Conservation (phyloP, 2,329 filamentous ascomycete species). For the Diaporthe sp. region DNA sequence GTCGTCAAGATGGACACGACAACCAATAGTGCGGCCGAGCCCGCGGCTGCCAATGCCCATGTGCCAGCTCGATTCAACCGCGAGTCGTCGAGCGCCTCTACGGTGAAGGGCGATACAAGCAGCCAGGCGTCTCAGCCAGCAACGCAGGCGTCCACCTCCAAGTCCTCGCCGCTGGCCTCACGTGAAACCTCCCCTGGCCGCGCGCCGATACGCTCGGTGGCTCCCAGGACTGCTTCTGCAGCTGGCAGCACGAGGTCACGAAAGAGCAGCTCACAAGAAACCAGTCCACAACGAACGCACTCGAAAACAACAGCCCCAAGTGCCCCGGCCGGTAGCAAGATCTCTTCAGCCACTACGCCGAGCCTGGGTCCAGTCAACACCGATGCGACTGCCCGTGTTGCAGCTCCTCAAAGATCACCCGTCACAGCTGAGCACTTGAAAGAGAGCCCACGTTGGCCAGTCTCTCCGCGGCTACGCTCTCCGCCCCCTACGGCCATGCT, state of each 20-base stretch:
- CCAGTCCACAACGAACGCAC: slow-evolving; percentile 70
- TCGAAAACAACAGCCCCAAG: slow-evolving; percentile 68
- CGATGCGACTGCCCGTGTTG: slow-evolving; percentile 73
- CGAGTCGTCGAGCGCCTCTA: slow-evolving; percentile 46
- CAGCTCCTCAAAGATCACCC: slow-evolving; percentile 74
- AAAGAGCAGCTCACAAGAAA: slow-evolving; percentile 75
- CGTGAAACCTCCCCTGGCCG: slow-evolving; percentile 65
- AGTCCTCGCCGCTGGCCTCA: slow-evolving; percentile 51
- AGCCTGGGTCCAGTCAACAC: slow-evolving; percentile 72
- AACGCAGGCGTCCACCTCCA: slow-evolving; percentile 44
- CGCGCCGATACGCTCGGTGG: slow-evolving; percentile 53
- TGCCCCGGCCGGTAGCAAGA: slow-evolving; percentile 74
- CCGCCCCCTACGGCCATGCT: slow-evolving; percentile 71
- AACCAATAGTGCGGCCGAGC: slow-evolving; percentile 49
- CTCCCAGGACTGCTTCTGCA: slow-evolving; percentile 49
- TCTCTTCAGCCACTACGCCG: slow-evolving; percentile 78
- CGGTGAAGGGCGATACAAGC: slow-evolving; percentile 44
- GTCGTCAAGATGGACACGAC: slow-evolving; percentile 53
- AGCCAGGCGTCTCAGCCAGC: slow-evolving; percentile 42
- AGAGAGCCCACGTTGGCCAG: slow-evolving; percentile 79
- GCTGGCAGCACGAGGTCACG: slow-evolving; percentile 66
- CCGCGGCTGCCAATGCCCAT: slow-evolving; percentile 44
- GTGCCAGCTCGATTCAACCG: slow-evolving; percentile 47
- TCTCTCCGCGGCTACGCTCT: slow-evolving; percentile 83
- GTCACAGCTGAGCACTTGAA: slow-evolving; percentile 62